Conservation (phyloP, 2,329 filamentous ascomycete genomes). For the Rhinocladiella mackenziei region DNA sequence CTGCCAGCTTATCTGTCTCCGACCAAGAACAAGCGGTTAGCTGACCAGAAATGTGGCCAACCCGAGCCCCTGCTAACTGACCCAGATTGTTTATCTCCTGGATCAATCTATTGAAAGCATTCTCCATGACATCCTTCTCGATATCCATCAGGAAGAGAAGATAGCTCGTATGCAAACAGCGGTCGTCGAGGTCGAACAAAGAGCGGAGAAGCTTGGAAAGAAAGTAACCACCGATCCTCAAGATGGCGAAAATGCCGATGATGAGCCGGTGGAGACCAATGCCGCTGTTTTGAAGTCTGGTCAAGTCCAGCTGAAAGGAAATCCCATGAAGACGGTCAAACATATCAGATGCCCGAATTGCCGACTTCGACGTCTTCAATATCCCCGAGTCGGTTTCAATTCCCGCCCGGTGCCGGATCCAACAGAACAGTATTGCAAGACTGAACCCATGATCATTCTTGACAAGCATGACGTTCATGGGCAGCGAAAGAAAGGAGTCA, state of each 20-base stretch:
- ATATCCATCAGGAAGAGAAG: constrained; percentile 59
- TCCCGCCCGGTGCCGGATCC: constrained; percentile 48
- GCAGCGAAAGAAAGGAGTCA: constrained; percentile 31
- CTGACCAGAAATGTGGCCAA: background rate
- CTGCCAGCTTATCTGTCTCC: constrained; percentile 16
- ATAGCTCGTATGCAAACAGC: constrained; percentile 55
- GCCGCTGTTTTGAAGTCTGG: constrained; percentile 52
- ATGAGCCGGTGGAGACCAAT: constrained; percentile 43
- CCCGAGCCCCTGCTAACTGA: background rate
- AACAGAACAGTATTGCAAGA: constrained; percentile 52
- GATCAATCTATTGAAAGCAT: constrained; percentile 58
- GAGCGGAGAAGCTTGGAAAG: constrained; percentile 36
- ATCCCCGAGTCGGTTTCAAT: constrained; percentile 52
- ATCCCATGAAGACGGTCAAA: constrained; percentile 55
- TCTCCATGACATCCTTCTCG: constrained; percentile 56
- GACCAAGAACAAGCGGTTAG: constrained; percentile 23
- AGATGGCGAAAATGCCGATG: constrained; percentile 33
- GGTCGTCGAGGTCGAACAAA: constrained; percentile 41
- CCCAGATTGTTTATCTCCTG: constrained; percentile 42
- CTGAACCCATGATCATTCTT: constrained; percentile 55
- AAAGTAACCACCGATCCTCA: constrained; percentile 34
- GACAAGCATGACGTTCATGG: constrained; percentile 61
- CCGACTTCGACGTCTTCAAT: constrained; percentile 56
- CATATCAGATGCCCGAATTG: constrained; percentile 60
- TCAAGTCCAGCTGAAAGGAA: constrained; percentile 53